Evolutionary conservation across 805 yeast species (phyloP), one percentile per base, ranked within the genome.

Genomic region (Ogataea naganishii): DNA sequence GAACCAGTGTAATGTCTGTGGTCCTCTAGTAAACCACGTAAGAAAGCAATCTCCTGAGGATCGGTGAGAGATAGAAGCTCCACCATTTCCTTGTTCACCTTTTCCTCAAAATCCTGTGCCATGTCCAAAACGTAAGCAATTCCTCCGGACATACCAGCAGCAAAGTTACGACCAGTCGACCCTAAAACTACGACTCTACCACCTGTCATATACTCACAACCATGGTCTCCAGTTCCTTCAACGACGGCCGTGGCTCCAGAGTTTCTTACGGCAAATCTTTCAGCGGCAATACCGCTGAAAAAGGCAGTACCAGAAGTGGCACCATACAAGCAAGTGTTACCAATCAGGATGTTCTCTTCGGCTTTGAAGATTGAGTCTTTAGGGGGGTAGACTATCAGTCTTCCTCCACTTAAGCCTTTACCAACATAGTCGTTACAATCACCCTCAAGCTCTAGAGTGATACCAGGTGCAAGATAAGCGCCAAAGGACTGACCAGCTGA

Each of bases 91-190:
- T 59, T 52, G 62, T 89, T 89, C 43, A 84, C 85, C 58, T 79
- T 79, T 39, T 75, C 74, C 38, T 66, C 66, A 49, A 89, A 88
- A 53, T 86, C 96, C 53, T 88, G 95, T 30, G 92, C 96, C 66
- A 89, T 82, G 47, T 88, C 95, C 46, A 89, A 69, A 36, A 94
- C 96, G 52, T 89, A 89, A 11, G 96, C 94, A 57, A 92, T 89
- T 75, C 98, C 98, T 62, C 98, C 98, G 46, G 96, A 88, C 81
- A 92, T 92, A 67, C 98, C 98, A 33, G 98, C 95, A 38, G 83
- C 96, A 55, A 82, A 82, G 66, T 86, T 80, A 40, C 96, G 75
- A 35, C 95, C 96, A 47, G 95, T 83, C 36, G 76, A 62, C 27
- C 96, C 95, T 44, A 89, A 71, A 27, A 89, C 86, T 51, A 89